phyloP scores from a whole-genome alignment of 805 yeast genomes.

The Yamadazyma tumulicola region DNA sequence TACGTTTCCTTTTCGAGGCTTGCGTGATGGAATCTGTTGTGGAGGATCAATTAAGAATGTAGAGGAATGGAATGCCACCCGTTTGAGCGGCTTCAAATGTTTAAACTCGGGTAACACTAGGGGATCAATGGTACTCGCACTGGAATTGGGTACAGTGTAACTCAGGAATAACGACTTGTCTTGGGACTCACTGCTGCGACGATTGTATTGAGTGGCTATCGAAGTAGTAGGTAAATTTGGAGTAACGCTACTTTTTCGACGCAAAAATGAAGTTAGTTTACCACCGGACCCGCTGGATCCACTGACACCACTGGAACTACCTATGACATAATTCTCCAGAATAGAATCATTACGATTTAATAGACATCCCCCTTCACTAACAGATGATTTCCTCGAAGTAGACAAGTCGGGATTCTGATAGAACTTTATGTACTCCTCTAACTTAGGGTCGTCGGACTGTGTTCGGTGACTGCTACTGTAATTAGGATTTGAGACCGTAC shows the following conservation, averaged over 20 bases:
- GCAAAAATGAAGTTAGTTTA: constrained; percentile 27
- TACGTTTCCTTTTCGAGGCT: constrained; percentile 76
- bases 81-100: constrained; percentile 33
- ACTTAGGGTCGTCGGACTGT: constrained; percentile 23
- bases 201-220: constrained; percentile 14
- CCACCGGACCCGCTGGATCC: constrained; percentile 1
- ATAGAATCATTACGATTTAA: not conserved
- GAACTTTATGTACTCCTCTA: constrained; percentile 35
- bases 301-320: not conserved
- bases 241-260: constrained; percentile 18
- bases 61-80: constrained; percentile 41
- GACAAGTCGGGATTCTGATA: constrained; percentile 24
- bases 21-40: constrained; percentile 87
- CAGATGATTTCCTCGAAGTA: constrained; percentile 14
- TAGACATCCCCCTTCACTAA: constrained; percentile 8
- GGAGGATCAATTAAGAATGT: constrained; percentile 53
- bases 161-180: not conserved
- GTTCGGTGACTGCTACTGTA: not conserved
- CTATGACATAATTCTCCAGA: not conserved
- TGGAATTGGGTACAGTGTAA: not conserved
- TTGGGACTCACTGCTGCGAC: constrained; percentile 11
- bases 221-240: constrained; percentile 9
- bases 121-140: not conserved
- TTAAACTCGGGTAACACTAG: constrained; percentile 22
- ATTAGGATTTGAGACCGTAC: not conserved